Evolutionary conservation across 306 rosid species (phyloP), one percentile per base, ranked within the genome.

Genomic region (Lathyrus oleraceus): DNA sequence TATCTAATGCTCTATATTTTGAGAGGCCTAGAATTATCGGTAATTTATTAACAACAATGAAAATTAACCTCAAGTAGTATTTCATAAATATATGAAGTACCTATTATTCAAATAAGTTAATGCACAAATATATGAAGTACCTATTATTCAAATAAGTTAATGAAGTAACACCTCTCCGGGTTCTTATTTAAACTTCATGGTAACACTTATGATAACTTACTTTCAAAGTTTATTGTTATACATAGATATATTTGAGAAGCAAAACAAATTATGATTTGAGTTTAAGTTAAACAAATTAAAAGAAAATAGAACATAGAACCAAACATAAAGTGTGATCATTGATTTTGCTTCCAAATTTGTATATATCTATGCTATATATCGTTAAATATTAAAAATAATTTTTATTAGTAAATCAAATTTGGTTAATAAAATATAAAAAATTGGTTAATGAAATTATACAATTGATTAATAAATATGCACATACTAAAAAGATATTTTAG

Each of bases 101-200:
- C 0, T 30, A 30, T 30, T 30, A 5, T 30, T 30, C 36, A 30
- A 5, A 30, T 30, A 5, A 12, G 39, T 69, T 58, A 23, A 65
- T 65, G 47, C n/a, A 30, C 36, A 30, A 30, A 30, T 30, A 5
- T 30, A 30, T 30, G 36, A 30, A 30, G 36, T 5, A 30, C 1
- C 0, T 30, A 30, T 30, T 30, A 5, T 30, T 30, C 36, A 30
- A 5, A 30, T 30, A 5, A 12, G 39, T 69, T 58, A 23, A 65
- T 65, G 47, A 69, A 36, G 61, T 58, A 61, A 43, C 62, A 52
- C 58, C 14, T 60, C 12, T 60, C 1, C n/a, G 2, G 19, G 63
- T 54, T 59, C 64, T 52, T 52, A 60, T 61, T 69, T 14, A 53
- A 53, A 54, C 54, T 53, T 62, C 57, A 28, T 16, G 45, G 23